Percentiles rank a stretch among this genome's conserved stretches.
Conservation (phyloP, 768 basidiomycete genomes). For the Rickenella mellea region DNA sequence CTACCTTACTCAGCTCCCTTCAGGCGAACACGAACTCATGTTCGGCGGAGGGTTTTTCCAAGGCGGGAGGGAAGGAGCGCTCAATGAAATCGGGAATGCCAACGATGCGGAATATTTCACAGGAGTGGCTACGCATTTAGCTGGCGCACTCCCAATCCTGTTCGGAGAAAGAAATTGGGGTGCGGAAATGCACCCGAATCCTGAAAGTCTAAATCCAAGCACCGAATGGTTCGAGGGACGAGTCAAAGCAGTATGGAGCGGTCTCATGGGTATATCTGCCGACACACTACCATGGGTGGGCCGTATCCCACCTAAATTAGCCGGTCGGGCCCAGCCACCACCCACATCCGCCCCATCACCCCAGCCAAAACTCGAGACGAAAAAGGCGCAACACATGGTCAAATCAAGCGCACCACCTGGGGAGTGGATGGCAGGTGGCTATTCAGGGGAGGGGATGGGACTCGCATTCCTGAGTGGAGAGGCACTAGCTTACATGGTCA, state of each 20-base stretch:
- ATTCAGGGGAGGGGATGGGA: constrained; percentile 66
- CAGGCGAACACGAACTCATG: constrained; percentile 42
- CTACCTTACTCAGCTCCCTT: constrained; percentile 58
- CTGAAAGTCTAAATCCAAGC: constrained; percentile 12
- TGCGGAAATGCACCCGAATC: constrained; percentile 20
- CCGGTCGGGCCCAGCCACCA: constrained; percentile 27
- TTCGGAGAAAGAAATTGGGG: constrained; percentile 41
- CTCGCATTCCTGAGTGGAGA: constrained; percentile 57
- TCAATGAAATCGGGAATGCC: constrained; percentile 19
- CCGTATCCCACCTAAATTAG: constrained; percentile 38
- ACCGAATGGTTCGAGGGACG: constrained; percentile 31
- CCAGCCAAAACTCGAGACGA: no score
- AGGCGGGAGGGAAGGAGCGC: constrained; percentile 15
- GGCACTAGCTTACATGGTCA: constrained; percentile 51
- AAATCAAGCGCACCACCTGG: constrained; percentile 27
- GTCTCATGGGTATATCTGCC: constrained; percentile 50
- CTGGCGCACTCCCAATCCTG: constrained; percentile 42
- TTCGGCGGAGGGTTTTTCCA: constrained; percentile 52
- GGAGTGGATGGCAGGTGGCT: constrained; percentile 68
- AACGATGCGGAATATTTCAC: constrained; percentile 28
- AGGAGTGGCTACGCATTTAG: constrained; percentile 31
- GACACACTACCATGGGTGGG: constrained; percentile 68
- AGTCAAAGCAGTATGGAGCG: constrained; percentile 53
- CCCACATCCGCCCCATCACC: neutral
- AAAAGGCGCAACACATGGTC: no score